Conservation (phyloP, 768 basidiomycete species). For the Hemileccinum rubropunctum region DNA sequence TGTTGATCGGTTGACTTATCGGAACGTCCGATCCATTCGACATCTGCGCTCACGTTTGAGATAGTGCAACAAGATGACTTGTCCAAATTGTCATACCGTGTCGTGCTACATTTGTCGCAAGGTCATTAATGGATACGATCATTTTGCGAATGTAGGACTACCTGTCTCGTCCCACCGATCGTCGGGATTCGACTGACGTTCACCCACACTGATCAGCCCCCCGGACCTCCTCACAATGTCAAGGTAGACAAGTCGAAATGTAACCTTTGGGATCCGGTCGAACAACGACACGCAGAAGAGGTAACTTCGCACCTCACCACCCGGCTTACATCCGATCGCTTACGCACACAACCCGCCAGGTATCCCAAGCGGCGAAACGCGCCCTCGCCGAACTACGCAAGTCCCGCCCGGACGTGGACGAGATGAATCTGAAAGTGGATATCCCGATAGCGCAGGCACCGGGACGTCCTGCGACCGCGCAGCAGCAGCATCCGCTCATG, state of each 20-base stretch:
- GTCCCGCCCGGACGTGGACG: conserved; percentile 61
- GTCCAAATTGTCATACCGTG: conserved; percentile 65
- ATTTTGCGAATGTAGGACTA: conserved; percentile 53
- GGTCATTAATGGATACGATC: conserved; percentile 71
- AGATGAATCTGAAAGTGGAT: conserved; percentile 62
- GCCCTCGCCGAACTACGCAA: conserved; percentile 62
- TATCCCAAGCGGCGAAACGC: conserved; percentile 61
- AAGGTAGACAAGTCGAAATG: conserved; percentile 48
- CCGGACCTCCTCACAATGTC: conserved; percentile 15
- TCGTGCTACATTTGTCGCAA: conserved; percentile 86
- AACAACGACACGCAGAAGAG: conserved; percentile 64
- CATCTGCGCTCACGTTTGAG: neutral
- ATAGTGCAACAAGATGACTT: conserved; percentile 92
- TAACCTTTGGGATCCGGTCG: conserved; percentile 64
- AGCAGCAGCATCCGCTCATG: neutral
- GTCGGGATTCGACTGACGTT: conserved; percentile 6
- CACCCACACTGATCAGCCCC: conserved; percentile 15
- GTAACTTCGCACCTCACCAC: conserved; percentile 31
- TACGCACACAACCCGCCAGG: conserved; percentile 39
- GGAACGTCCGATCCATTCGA: neutral
- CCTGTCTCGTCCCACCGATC: conserved; percentile 8
- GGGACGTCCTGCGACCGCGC: neutral
- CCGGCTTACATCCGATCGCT: neutral
- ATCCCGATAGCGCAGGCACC: conserved; percentile 37
- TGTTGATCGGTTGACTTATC: conserved; percentile 7